A percentile compares a stretch with the other conserved stretches of the same genome.
These are phyloP conservation scores for Termitomyces sp. DNA, from an alignment of 768 basidiomycete species.

Conservation along the genomic window DNA sequence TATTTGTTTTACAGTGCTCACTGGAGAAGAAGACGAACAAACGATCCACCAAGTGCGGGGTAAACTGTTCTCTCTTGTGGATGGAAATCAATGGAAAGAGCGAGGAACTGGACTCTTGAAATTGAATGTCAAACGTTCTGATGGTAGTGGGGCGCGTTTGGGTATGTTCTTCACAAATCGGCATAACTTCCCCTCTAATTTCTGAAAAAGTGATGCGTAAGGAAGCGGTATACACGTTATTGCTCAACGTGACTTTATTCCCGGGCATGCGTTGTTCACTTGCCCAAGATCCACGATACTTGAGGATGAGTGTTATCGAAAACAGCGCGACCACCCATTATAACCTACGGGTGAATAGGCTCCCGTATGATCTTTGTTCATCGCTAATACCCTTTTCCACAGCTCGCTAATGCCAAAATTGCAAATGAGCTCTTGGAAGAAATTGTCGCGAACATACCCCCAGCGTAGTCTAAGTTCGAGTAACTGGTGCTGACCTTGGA, in stretches of 20 bases:
- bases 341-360: constrained; percentile 61
- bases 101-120: constrained; percentile 69
- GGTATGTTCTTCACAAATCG: constrained; percentile 36
- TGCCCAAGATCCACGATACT: constrained; percentile 76
- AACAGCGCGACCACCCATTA: constrained; percentile 60
- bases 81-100: constrained; percentile 72
- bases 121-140: constrained; percentile 61
- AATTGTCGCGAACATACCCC: constrained; percentile 47
- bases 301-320: constrained; percentile 74
- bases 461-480: constrained; percentile 18
- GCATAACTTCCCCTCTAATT: constrained; percentile 2
- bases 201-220: constrained; percentile 70
- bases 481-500: not conserved
- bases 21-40: constrained; percentile 82
- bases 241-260: constrained; percentile 77
- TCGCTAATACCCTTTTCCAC: constrained; percentile 5
- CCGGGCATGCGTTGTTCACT: constrained; percentile 70
- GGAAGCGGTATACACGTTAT: constrained; percentile 72
- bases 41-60: constrained; percentile 75
- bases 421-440: constrained; percentile 66
- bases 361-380: constrained; percentile 1
- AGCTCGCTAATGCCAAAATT: constrained; percentile 71
- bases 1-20: constrained; percentile 46
- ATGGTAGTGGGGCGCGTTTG: constrained; percentile 68
- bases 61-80: constrained; percentile 64